Conservation (phyloP, 306 rosid genomes). For the Lablab purpureus region DNA sequence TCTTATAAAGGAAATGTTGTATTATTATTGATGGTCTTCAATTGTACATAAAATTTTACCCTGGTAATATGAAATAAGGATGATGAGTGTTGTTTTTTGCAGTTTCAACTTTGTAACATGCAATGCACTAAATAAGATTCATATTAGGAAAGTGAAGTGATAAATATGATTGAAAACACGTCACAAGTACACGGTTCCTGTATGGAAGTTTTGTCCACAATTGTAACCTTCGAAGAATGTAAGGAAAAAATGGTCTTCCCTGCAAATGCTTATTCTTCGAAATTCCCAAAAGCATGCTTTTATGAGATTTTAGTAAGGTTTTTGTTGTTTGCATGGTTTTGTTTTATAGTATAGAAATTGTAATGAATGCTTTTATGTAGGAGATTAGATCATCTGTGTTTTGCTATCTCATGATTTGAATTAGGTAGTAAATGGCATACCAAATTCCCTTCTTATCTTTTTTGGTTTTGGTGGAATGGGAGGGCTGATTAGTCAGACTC, state of each 20-base stretch:
- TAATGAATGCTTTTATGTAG: neutral
- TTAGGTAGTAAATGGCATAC: neutral
- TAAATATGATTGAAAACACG: too few relatives aligned
- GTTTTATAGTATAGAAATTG: neutral
- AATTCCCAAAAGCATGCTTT: neutral
- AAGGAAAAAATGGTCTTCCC: neutral
- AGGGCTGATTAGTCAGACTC: neutral
- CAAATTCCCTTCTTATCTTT: neutral
- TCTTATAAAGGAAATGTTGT: too few relatives aligned
- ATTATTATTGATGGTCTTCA: too few relatives aligned
- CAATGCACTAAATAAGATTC: too few relatives aligned
- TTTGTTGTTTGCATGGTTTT: neutral
- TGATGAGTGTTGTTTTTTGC: too few relatives aligned
- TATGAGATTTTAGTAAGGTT: neutral
- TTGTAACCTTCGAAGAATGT: too few relatives aligned
- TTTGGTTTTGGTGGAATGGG: neutral
- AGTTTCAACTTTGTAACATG: too few relatives aligned
- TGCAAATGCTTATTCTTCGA: neutral
- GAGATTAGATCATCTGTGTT: neutral
- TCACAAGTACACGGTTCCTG: too few relatives aligned
- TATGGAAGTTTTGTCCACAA: too few relatives aligned
- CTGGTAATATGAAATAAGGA: too few relatives aligned
- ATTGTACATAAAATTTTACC: too few relatives aligned
- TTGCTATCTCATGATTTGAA: neutral
- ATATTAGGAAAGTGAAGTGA: too few relatives aligned